Evolutionary conservation across 2,329 filamentous ascomycete genomes (phyloP).

Genomic region (Akanthomyces lecanii): DNA sequence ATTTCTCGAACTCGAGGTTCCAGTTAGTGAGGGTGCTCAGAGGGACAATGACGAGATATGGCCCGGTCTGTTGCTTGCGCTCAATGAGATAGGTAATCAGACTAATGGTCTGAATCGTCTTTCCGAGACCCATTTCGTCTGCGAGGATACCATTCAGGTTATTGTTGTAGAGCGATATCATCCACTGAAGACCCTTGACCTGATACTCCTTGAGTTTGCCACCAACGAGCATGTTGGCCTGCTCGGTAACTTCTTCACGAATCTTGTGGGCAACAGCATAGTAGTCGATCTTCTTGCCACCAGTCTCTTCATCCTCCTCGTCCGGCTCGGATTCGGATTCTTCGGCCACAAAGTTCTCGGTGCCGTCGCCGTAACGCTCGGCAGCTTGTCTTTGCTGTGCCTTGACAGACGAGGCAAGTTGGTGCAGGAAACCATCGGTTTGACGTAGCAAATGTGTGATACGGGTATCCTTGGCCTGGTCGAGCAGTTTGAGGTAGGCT

Average conservation of each 20-base stretch:
- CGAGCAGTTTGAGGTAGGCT: slow-evolving; percentile 94
- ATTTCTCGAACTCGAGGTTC: slow-evolving; percentile 98
- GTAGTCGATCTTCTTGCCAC: slow-evolving; percentile 87
- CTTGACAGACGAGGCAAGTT: slow-evolving; percentile 91
- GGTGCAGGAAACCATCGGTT: slow-evolving; percentile 94
- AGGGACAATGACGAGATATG: slow-evolving; percentile 94
- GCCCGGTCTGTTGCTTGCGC: slow-evolving; percentile 84
- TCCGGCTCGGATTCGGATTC: slow-evolving; percentile 64
- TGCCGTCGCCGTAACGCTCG: slow-evolving; percentile 69
- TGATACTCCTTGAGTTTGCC: slow-evolving; percentile 96
- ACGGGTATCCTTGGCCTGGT: slow-evolving; percentile 98
- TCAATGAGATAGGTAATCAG: slow-evolving; percentile 96
- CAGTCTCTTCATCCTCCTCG: slow-evolving; percentile 65
- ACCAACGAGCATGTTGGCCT: slow-evolving; percentile 83
- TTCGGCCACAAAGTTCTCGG: slow-evolving; percentile 43
- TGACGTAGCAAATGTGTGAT: slow-evolving; percentile 96
- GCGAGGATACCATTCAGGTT: slow-evolving; percentile 98
- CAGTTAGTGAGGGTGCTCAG: slow-evolving; percentile 97
- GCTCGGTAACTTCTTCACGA: slow-evolving; percentile 82
- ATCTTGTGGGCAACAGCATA: slow-evolving; percentile 96
- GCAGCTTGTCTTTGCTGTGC: slow-evolving; percentile 82
- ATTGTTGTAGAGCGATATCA: slow-evolving; percentile 99
- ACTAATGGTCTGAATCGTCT: slow-evolving; percentile 98
- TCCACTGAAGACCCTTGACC: slow-evolving; percentile 97
- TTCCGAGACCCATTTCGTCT: slow-evolving; percentile 99